Evolutionary conservation across 768 basidiomycete species (phyloP), one percentile per base, ranked within the genome.

Genomic region (Termitomyces sp.): DNA sequence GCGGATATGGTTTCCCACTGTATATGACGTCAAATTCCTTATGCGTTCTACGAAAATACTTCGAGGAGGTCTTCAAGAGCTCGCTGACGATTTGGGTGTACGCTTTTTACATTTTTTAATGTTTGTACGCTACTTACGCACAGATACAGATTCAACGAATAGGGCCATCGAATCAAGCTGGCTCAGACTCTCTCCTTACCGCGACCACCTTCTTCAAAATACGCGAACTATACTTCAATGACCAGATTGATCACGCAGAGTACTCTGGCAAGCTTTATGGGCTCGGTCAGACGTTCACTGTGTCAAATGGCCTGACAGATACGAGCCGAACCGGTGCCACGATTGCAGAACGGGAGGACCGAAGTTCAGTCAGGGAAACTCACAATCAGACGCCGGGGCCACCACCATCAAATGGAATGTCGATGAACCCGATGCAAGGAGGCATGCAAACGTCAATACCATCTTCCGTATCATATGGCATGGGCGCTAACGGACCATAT

Each of bases 21-120:
- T 97, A 46, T 98, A 97, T 72, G 97, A 99, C 72, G 94, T 98
- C 80, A 99, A 98, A 73, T 94, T 88, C 72, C 83, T 99, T 72
- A 94, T 96, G 86, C 86, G 92, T 64, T 84, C 82, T 61, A 88
- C 85, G 58, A 94, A 94, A 71, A 80, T 88, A 54, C 80, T 90
- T 62, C 92, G 94, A 68, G 95, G 95, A 8, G 86, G 88, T 1
- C 73, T 99, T 54, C 95, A 98, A 70, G 93, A 98, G 61, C 90
- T 98, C 30, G 95, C 96, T 43, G 94, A 98, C 65, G 93, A 95
- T 66, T 86, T 98, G 50, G 91, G 92, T 61, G 96, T 98, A 70
- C 63, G 86, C 16, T 18, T 30, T n/a, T 22, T 24, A 28, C 5
- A 20, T 20, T n/a, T 56, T n/a, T 78, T 47, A 4, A 20, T 58